A percentile compares a stretch with the other conserved stretches of the same genome.
These are phyloP conservation scores for Metschnikowia kunwiensis DNA, from an alignment of 805 yeast genomes.

Conservation along the genomic window DNA sequence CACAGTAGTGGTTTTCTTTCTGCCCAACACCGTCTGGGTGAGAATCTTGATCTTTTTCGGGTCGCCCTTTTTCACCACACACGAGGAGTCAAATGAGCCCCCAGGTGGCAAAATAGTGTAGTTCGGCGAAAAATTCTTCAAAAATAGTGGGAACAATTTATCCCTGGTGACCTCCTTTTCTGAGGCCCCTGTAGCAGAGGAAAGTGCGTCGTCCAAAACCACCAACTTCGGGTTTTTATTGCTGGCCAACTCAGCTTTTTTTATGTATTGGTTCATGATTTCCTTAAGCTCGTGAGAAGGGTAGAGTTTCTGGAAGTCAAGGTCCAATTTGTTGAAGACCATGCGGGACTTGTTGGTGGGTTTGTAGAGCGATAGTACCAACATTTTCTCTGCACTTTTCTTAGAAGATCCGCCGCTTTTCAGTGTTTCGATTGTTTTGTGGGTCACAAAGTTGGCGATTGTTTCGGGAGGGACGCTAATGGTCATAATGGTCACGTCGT, in stretches of 20 bases:
- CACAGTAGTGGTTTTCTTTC: constrained; percentile 74
- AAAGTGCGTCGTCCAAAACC: constrained; percentile 51
- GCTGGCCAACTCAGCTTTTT: constrained; percentile 48
- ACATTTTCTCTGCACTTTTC: constrained; percentile 25
- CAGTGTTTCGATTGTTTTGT: constrained; percentile 36
- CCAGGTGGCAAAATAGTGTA: constrained; percentile 50
- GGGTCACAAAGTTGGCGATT: constrained; percentile 63
- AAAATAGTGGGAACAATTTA: constrained; percentile 42
- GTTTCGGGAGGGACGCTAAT: constrained; percentile 23
- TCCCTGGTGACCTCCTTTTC: constrained; percentile 38
- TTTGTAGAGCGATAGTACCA: constrained; percentile 47
- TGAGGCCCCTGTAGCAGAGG: constrained; percentile 36
- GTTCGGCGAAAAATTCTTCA: constrained; percentile 47
- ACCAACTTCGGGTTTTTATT: constrained; percentile 52
- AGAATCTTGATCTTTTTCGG: constrained; percentile 64
- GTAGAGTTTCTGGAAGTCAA: constrained; percentile 42
- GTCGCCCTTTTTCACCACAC: constrained; percentile 48
- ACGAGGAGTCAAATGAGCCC: constrained; percentile 21
- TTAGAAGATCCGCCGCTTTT: constrained; percentile 24
- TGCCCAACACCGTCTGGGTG: constrained; percentile 76
- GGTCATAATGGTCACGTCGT: constrained; percentile 56
- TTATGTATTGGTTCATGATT: constrained; percentile 55
- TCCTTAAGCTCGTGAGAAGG: constrained; percentile 52
- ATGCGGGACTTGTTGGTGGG: constrained; percentile 50
- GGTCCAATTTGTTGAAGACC: constrained; percentile 44